These are phyloP conservation scores for Arthrobotrys pseudoclavata DNA, from an alignment of 2,329 filamentous ascomycete genomes.

Conservation along the genomic window DNA sequence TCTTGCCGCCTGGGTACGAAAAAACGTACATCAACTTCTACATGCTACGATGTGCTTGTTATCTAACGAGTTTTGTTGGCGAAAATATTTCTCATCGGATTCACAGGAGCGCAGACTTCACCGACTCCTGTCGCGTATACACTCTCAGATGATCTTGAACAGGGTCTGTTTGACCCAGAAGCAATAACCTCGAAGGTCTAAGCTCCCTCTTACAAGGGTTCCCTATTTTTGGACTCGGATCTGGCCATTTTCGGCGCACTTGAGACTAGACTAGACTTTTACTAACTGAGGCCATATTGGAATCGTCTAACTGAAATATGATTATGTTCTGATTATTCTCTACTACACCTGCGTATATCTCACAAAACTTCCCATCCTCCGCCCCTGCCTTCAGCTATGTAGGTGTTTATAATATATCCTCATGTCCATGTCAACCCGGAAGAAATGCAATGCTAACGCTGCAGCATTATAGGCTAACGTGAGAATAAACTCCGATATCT, in stretches of 20 bases:
- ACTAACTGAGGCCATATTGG: not conserved
- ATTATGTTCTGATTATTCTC: conserved; percentile 44
- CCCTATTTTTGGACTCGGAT: not conserved
- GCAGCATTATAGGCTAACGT: conserved; percentile 19
- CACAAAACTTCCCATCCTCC: conserved; percentile 48
- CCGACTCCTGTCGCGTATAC: not conserved
- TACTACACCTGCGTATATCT: conserved; percentile 51
- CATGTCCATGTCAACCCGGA: not conserved
- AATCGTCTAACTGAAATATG: conserved; percentile 14
- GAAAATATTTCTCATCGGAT: conserved; percentile 36
- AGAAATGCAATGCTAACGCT: not conserved
- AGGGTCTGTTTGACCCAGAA: not conserved
- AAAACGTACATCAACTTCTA: not conserved
- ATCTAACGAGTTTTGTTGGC: not conserved
- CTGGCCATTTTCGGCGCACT: too few species aligned
- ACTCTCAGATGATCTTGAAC: not conserved
- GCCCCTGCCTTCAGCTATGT: conserved; percentile 46
- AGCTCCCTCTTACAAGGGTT: not conserved
- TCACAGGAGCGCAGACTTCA: conserved; percentile 33
- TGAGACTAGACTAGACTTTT: not conserved
- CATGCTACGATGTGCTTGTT: too few species aligned
- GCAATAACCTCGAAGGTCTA: conserved; percentile 20
- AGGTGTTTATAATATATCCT: not conserved
- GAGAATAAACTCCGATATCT: conserved; percentile 52
- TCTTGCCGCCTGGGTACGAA: conserved; percentile 43